Percentiles rank a stretch among this genome's conserved stretches.
Conservation (phyloP, 495 filamentous ascomycete species). For the Lasiosphaeria miniovina region DNA sequence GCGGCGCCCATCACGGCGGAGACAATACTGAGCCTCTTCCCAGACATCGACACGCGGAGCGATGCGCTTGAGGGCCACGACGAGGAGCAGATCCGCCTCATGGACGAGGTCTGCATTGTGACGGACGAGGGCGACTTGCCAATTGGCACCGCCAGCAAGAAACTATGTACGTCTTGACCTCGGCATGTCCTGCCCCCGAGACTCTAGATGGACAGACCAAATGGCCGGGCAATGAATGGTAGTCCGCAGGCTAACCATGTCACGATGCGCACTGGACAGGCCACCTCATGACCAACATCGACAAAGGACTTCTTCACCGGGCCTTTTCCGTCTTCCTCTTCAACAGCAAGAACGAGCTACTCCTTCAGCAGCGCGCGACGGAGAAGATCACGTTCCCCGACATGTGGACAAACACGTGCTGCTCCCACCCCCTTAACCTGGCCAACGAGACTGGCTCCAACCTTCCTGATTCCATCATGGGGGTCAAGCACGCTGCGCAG, state of each 20-base stretch:
- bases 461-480: slow-evolving; percentile 72
- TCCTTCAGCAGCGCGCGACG: slow-evolving; percentile 90
- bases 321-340: slow-evolving; percentile 99
- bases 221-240: background rate
- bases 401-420: slow-evolving; percentile 99
- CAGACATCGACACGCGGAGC: slow-evolving; percentile 90
- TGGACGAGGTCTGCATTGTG: slow-evolving; percentile 99
- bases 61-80: slow-evolving; percentile 81
- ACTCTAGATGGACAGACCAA: background rate
- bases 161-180: slow-evolving; percentile 67
- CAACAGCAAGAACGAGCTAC: slow-evolving; percentile 80
- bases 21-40: slow-evolving; percentile 84
- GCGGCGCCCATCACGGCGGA: slow-evolving; percentile 69
- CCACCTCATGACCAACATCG: slow-evolving; percentile 98
- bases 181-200: background rate
- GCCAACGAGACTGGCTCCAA: slow-evolving; percentile 86
- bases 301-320: slow-evolving; percentile 90
- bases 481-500: slow-evolving; percentile 86
- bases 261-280: slow-evolving; percentile 47
- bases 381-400: slow-evolving; percentile 99
- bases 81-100: slow-evolving; percentile 93
- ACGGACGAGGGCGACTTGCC: slow-evolving; percentile 87
- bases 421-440: slow-evolving; percentile 92
- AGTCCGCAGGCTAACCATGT: background rate
- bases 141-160: slow-evolving; percentile 97